Base-by-base conservation (phyloP, 2,329 filamentous ascomycete species). In the Nectriaceae sp. region DNA sequence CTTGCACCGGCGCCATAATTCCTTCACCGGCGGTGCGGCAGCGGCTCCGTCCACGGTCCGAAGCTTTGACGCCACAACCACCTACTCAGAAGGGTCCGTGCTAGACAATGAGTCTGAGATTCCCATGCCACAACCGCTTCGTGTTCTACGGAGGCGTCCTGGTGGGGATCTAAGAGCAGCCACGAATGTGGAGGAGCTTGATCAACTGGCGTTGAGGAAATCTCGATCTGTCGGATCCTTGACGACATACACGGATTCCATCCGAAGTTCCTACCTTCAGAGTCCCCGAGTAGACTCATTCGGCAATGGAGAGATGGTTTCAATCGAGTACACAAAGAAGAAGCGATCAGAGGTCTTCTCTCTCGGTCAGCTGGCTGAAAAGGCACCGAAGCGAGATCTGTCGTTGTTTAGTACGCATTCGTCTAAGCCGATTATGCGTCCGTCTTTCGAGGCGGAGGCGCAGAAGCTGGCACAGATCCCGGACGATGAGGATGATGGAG, bases 381-480 rank as follows among this genome's bases (percentile, higher is more conserved):
- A 74, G 50, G 67, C 72, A 11, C 66, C 70, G 1, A 77, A 78
- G 52, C 69, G 66, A 6, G 66, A 71, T 13, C 54, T 80, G 21
- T 85, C 83, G 0, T 64, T 85, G 2, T 81, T 84, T 53, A 85
- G 80, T 58, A 83, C 82, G 0, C 77, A 81, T 53, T 84, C 82
- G 4, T 84, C 82, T 3, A 82, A 83, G 54, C 82, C 82, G 0
- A 70, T 76, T 2, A 83, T 85, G 80, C 78, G 82, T 4, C 80
- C 83, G 2, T 97, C 92, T 0, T 97, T 97, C 59, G 90, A 97
- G 67, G 87, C 82, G 3, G 91, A 96, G 61, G 90, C 95, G 1
- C 85, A 92, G 50, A 89, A 89, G 59, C 82, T 99, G 45, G 90
- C 92, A 2, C 85, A 89, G 46, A 89, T 97, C 21, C 90, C 93